Percentiles rank a stretch among this genome's conserved stretches.
Evolutionary conservation across 345 rosid species (phyloP).

Genomic region (Citrus trifoliata): DNA sequence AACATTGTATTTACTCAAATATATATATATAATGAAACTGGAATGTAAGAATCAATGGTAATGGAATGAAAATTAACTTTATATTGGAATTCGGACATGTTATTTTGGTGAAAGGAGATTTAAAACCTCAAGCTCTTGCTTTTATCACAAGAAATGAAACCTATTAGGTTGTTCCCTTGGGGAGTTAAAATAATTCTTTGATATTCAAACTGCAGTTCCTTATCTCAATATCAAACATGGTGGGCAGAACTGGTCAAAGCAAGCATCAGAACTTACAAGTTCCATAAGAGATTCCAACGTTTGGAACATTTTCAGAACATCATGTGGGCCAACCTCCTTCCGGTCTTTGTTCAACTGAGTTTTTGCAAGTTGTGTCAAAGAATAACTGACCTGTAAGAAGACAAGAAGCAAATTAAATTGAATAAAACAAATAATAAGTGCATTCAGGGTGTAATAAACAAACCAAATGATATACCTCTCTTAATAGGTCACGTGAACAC

Average conservation of each 20-base stretch:
- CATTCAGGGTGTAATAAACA: constrained; percentile 6
- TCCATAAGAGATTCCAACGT: constrained; percentile 70
- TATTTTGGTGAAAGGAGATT: neutral
- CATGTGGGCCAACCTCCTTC: constrained; percentile 80
- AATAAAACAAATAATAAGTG: constrained; percentile 14
- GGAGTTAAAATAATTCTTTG: neutral
- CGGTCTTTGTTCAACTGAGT: constrained; percentile 85
- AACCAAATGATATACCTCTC: constrained; percentile 55
- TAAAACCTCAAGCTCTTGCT: neutral
- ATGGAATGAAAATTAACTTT: neutral
- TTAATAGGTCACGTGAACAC: constrained; percentile 85
- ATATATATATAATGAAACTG: neutral
- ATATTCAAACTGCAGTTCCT: neutral
- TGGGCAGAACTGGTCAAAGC: neutral
- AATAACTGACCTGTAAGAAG: constrained; percentile 86
- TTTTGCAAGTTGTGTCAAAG: constrained; percentile 89
- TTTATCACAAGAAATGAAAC: neutral
- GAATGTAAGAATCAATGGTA: neutral
- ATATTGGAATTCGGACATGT: neutral
- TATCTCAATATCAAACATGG: neutral
- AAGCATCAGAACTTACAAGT: constrained; percentile 60
- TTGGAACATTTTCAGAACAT: constrained; percentile 79
- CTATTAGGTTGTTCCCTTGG: neutral
- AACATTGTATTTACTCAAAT: neutral
- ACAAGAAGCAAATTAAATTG: constrained; percentile 22